Evolutionary conservation across 345 rosid species (phyloP).

Genomic region (Excoecaria cochinchinensis): DNA sequence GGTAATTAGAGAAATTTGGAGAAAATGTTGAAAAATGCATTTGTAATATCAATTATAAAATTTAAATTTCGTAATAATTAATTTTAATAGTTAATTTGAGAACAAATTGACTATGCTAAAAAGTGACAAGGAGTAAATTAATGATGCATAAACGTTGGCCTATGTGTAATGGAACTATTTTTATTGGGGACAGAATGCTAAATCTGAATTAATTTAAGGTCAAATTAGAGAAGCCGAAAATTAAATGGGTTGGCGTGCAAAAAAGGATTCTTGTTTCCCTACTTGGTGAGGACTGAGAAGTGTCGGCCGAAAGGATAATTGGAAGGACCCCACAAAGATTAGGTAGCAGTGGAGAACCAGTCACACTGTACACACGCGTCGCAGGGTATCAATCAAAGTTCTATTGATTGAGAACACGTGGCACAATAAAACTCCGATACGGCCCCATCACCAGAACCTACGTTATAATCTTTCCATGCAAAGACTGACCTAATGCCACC

Average conservation of each 20-base stretch:
- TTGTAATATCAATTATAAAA: no score
- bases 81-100: no score
- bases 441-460: slow-evolving; percentile 21
- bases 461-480: slow-evolving; percentile 37
- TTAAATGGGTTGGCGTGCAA: neutral
- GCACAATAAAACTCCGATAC: neutral
- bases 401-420: slow-evolving; percentile 27
- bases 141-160: no score
- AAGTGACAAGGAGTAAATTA: no score
- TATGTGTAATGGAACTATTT: neutral
- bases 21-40: no score
- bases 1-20: no score
- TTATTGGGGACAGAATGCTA: neutral
- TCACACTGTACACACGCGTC: slow-evolving; percentile 32
- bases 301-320: slow-evolving; percentile 43
- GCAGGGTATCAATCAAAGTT: neutral
- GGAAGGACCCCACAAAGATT: slow-evolving; percentile 32
- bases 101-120: no score
- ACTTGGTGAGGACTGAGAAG: slow-evolving; percentile 21
- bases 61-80: no score
- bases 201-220: neutral
- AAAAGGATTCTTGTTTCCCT: neutral
- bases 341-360: slow-evolving; percentile 29
- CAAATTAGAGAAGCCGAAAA: neutral
- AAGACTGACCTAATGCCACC: slow-evolving; percentile 15